Evolutionary conservation across 2,329 filamentous ascomycete genomes (phyloP), one percentile per base, ranked within the genome.

Genomic region (Hyphodiscus sp.): DNA sequence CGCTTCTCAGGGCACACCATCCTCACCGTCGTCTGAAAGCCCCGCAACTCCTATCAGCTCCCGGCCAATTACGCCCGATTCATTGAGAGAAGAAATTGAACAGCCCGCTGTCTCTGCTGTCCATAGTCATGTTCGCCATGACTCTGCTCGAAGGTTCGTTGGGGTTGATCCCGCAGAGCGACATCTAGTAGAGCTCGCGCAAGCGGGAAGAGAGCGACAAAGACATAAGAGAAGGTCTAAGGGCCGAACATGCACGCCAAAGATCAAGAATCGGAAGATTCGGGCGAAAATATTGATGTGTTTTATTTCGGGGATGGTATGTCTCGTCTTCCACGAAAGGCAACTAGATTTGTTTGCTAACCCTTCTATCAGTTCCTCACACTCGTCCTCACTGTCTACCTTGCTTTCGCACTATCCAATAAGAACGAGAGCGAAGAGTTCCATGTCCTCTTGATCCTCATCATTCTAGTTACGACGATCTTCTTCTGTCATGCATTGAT

Each of bases 401-500:
- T 95, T 59, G 81, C 81, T 5, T 78, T 95, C 45, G 80, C 83
- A 19, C 74, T 91, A 45, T 85, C 85, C 2, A 76, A 81, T 56
- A 80, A 79, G 42, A 76, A 82, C 56, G 74, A 80, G 49, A 80
- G 80, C 43, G 81, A 81, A 67, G 86, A 90, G 69, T 85, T 95
- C 65, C 87, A 90, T 63, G 81, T 95, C 55, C 75, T 95, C 50
- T 78, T 95, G 55, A 85, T 95, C 53, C 77, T 96, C 50, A 76
- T 91, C 59, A 85, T 95, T 53, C 72, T 95, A 49, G 74, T 85
- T 50, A 79, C 85, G 33, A 84, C 86, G 1, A 81, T 92, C 60
- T 83, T 95, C 71, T 94, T 95, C 75, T 86, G 83, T 64, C 89
- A 95, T 70, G 82, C 84, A 43, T 72, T 94, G 16, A 80, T 94